Evolutionary conservation across 192 early-diverging fungal genomes (phyloP), one percentile per base, ranked within the genome.

Genomic region (Umbelopsis sp.): DNA sequence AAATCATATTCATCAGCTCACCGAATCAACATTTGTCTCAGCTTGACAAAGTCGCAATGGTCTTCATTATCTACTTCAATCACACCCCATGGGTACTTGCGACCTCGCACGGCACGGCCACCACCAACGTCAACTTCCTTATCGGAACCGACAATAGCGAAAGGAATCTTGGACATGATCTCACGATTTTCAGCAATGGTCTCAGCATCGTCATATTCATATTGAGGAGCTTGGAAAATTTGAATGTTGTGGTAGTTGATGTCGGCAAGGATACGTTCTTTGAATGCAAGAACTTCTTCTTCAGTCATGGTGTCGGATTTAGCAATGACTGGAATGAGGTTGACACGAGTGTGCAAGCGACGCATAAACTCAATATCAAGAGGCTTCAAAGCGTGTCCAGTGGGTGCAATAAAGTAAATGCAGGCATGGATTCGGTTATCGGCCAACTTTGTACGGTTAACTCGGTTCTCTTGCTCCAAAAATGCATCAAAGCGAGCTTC

Each of bases 341-440:
- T 95, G 73, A 95, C 92, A 76, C 90, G 89, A 66, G 89, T 91
- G 78, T 92, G 91, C 67, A 99, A 84, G 73, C 90, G 85, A 82
- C 91, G 92, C 95, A 99, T 97, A 55, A 98, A 95, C 73, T 92
- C 92, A 77, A 99, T 94, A 74, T 99, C 97, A 33, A 99, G 80
- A 61, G 87, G 93, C 84, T 84, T 94, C 75, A 94, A 89, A 64
- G 86, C 88, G 78, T 99, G 97, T 16, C 96, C 97, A 10, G 96
- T 97, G 50, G 97, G 96, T 55, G 94, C 91, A 78, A 99, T 97
- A 77, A 99, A 99, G 82, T 95, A 99, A 69, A 99, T 83, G 64
- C 95, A 94, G 16, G 92, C 92, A 74, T 99, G 96, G 61, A 99
- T 88, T 66, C 96, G 91, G 73, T 93, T 96, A 74, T 99, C 97